These are phyloP conservation scores for Linum lewisii DNA, from an alignment of 345 rosid species.

Conservation along the genomic window DNA sequence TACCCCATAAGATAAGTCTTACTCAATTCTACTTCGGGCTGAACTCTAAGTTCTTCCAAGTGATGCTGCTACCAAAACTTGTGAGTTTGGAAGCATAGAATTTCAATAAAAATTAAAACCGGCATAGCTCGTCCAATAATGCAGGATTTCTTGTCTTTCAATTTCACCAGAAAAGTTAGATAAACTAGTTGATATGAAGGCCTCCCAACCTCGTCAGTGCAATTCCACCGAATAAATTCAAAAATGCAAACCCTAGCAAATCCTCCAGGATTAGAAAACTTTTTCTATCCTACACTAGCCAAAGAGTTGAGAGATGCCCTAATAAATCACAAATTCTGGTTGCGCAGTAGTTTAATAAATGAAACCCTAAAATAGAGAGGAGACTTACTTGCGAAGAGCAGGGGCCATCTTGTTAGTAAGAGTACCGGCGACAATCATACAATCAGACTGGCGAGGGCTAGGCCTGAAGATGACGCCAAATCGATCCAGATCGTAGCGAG, in stretches of 20 bases:
- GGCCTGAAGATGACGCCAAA: constrained; percentile 94
- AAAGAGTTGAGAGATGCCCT: background rate
- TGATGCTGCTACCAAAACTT: background rate
- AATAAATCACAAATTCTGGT: constrained; percentile 13
- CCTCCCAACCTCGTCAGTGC: background rate
- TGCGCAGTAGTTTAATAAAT: background rate
- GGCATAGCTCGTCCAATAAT: background rate
- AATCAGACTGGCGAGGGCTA: constrained; percentile 96
- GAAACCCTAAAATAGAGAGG: background rate
- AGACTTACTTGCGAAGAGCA: constrained; percentile 81
- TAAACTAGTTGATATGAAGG: background rate
- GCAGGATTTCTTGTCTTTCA: background rate
- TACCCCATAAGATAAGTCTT: no score
- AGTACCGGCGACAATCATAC: constrained; percentile 98
- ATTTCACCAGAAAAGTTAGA: background rate
- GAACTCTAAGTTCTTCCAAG: background rate
- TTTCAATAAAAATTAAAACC: background rate
- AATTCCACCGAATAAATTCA: background rate
- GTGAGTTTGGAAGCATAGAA: background rate
- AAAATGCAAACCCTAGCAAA: background rate
- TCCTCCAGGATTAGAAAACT: background rate
- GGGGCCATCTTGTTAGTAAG: constrained; percentile 99
- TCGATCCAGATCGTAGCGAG: constrained; percentile 94
- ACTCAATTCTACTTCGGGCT: background rate
- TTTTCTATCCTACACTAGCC: background rate